These are phyloP conservation scores for Atalantia buxifolia DNA, from an alignment of 345 rosid species.

Conservation along the genomic window DNA sequence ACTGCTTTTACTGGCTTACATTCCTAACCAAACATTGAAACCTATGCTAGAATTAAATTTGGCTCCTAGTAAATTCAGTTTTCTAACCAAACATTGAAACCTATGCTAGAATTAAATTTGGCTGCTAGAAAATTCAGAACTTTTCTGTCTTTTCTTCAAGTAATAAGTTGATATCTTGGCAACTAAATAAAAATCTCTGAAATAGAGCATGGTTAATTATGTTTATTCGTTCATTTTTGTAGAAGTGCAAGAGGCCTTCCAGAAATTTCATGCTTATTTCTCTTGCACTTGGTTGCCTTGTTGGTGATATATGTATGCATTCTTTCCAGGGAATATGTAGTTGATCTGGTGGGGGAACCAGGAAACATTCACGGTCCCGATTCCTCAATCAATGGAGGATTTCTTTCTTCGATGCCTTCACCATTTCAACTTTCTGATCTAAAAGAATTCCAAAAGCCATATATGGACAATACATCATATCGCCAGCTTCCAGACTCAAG, in stretches of 20 bases:
- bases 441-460: constrained; percentile 45
- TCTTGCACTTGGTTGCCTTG: background rate
- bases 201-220: background rate
- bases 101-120: background rate
- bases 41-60: background rate
- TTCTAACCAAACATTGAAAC: background rate
- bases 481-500: constrained; percentile 31
- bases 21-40: background rate
- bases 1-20: background rate
- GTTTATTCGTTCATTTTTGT: background rate
- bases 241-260: background rate
- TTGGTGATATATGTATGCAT: constrained; percentile 13
- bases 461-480: constrained; percentile 32
- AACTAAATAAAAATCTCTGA: background rate
- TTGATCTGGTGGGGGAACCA: constrained; percentile 90
- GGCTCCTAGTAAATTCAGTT: background rate
- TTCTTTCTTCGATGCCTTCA: constrained; percentile 54
- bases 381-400: constrained; percentile 80
- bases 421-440: constrained; percentile 61
- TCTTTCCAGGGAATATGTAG: constrained; percentile 86
- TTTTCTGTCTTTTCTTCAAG: background rate
- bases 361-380: constrained; percentile 86
- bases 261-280: background rate
- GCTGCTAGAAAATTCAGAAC: background rate
- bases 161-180: background rate